Base-by-base conservation (phyloP, 1,284 basidiomycete genomes). In the Apiotrichum brassicae region DNA sequence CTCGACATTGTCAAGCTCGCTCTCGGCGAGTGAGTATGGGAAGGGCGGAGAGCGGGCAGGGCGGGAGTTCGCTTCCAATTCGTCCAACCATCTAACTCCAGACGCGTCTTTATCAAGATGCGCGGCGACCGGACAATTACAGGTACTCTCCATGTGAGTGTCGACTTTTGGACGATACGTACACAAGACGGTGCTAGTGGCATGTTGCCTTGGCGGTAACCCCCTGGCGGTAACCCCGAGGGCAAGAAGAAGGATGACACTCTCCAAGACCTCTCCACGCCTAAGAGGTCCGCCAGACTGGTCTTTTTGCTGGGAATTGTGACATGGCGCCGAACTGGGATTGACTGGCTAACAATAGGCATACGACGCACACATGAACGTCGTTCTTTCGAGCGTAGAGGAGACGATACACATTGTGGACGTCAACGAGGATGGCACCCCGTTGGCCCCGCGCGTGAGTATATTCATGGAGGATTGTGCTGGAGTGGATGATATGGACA, bases 341-440 rank as follows among this genome's bases (percentile, higher is more conserved):
- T n/a, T n/a, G n/a, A n/a, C n/a, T n/a, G n/a, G n/a, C 42, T 43
- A 13, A 43, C 42, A 25, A 20, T 61, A 97, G 93, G 94, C 95
- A 18, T 98, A 98, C 70, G 95, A 99, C 75, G 93, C 93, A 22
- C 95, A 99, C 75, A 97, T 98, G 94, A 99, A 99, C 73, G 78
- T 98, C 64, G 97, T 99, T 56, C 79, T 98, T 58, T 94, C 87
- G 57, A 88, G 97, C 66, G 95, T 97, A 9, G 93, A 97, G 68
- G 95, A 99, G 75, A 89, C 86, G 4, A 90, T 95, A 62, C 87
- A 91, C 81, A 79, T 91, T 55, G 88, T 95, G 16, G 90, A 95
- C 60, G 76, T 82, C 3, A 64, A 73, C 47, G 76, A 78, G 36
- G 71, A 75, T 41, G 74, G 71, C 16, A 69, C 68, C 14, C 60